These are phyloP conservation scores for Nakaseomyces glabratus DNA, from an alignment of 1,139 yeast genomes.

Conservation along the genomic window DNA sequence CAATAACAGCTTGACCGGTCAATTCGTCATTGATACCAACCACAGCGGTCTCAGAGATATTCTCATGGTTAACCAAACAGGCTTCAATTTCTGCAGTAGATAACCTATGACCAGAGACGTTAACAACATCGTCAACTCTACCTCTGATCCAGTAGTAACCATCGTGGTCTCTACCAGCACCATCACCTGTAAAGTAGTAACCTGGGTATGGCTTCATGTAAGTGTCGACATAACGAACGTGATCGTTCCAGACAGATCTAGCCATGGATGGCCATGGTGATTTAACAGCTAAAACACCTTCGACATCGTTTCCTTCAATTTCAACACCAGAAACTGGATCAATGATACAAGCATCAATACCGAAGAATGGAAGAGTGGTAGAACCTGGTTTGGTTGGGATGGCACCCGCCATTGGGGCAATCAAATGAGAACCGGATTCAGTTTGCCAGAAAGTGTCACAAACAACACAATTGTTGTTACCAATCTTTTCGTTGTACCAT, in stretches of 20 bases:
- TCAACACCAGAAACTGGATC: constrained; percentile 89
- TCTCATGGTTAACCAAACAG: constrained; percentile 68
- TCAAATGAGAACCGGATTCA: constrained; percentile 92
- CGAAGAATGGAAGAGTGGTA: constrained; percentile 93
- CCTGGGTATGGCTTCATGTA: constrained; percentile 95
- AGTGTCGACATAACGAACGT: constrained; percentile 82
- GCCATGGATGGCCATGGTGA: constrained; percentile 98
- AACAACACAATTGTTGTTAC: constrained; percentile 76
- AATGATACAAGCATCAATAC: constrained; percentile 80
- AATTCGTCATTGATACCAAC: constrained; percentile 91
- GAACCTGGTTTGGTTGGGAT: constrained; percentile 96
- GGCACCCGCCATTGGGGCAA: constrained; percentile 92
- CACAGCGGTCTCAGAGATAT: constrained; percentile 89
- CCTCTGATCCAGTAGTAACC: constrained; percentile 99
- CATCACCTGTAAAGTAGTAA: constrained; percentile 95
- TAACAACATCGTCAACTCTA: constrained; percentile 97
- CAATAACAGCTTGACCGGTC: constrained; percentile 96
- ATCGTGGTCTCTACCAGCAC: constrained; percentile 95
- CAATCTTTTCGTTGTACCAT: constrained; percentile 92
- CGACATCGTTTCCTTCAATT: constrained; percentile 80
- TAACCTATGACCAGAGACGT: constrained; percentile 94
- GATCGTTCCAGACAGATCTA: constrained; percentile 89
- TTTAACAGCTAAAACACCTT: constrained; percentile 88
- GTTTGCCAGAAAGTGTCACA: constrained; percentile 99
- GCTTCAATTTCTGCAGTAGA: constrained; percentile 98